Percentiles rank a stretch among this genome's conserved stretches.
Evolutionary conservation across 805 yeast genomes (phyloP).

Genomic region (Tetrapisispora taiwanensis): DNA sequence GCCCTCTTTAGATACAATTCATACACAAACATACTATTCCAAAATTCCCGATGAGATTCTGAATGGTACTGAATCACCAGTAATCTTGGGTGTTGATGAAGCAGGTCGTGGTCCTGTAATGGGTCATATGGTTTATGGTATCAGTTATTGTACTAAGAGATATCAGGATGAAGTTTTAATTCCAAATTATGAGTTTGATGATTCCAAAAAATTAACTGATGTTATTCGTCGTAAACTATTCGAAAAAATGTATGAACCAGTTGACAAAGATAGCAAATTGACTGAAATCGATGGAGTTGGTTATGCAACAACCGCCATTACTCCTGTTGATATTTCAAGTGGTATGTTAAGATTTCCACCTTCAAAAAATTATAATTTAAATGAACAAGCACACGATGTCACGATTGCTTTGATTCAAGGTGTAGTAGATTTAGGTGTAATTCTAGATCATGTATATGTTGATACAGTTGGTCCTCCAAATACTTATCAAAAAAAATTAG

Average conservation of each 20-base stretch:
- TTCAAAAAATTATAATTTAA: slow-evolving; percentile 49
- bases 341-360: slow-evolving; percentile 73
- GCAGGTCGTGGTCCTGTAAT: slow-evolving; percentile 98
- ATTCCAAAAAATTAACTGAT: slow-evolving; percentile 79
- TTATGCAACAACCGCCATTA: slow-evolving; percentile 77
- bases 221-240: slow-evolving; percentile 55
- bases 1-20: slow-evolving; percentile 14
- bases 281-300: slow-evolving; percentile 54
- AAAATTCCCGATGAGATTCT: slow-evolving; percentile 36
- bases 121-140: slow-evolving; percentile 96
- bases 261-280: slow-evolving; percentile 21
- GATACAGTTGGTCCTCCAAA: slow-evolving; percentile 97
- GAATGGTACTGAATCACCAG: slow-evolving; percentile 27
- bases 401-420: slow-evolving; percentile 70
- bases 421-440: slow-evolving; percentile 51
- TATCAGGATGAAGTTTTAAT: slow-evolving; percentile 39
- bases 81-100: slow-evolving; percentile 84
- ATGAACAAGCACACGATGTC: slow-evolving; percentile 94
- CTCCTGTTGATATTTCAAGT: slow-evolving; percentile 75
- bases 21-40: slow-evolving; percentile 41
- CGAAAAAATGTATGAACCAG: slow-evolving; percentile 40
- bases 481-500: slow-evolving; percentile 68
- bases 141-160: slow-evolving; percentile 58
- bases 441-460: slow-evolving; percentile 63
- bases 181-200: slow-evolving; percentile 73